Base-by-base conservation (phyloP, 1,284 basidiomycete genomes). In the Cutaneotrichosporon mucoides region DNA sequence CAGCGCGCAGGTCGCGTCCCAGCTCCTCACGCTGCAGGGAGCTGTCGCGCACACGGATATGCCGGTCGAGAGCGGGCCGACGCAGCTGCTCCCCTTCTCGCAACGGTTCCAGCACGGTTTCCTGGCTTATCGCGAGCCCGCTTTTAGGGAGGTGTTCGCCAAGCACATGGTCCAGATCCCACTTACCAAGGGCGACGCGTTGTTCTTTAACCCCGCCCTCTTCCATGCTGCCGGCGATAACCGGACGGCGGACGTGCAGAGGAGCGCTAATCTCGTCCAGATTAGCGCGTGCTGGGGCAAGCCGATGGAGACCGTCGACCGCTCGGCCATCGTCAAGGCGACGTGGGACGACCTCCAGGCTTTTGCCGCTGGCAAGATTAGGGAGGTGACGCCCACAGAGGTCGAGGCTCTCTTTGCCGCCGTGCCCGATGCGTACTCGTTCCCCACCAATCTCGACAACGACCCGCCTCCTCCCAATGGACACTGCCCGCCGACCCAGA, bases 201-300 rank as follows among this genome's bases (percentile, higher is more conserved):
- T 67, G 3, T 66, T 65, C 60, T 67, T 67, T 57, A 67, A 66
- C 48, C 66, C 66, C n/a, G 66, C 64, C 8, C 59, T 62, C 35
- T 62, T 63, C 57, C 66, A 67, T 42, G 62, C 63, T 10, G 62
- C 66, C 1, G 66, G 66, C 9, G 45, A 48, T 6, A 67, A 67
- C 36, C 33, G 24, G 4, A 62, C 58, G 1, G 4, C 3, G 0
- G 47, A 56, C 50, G 7, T 59, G 8, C 41, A 50, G 50, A 54
- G 63, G 6, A 24, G 37, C 7, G 64, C 62, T 2, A 67, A 65
- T 42, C 60, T 67, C 5, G 37, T 68, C 4, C 67, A 68, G 55
- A 49, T 68, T 24, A 45, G 41, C 10, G 58, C 59, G 33, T 52
- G 51, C 37, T 65, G 59, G 61, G 56, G 60, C 10, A 55, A 57